These are phyloP conservation scores for Dissoconium aciculare DNA, from an alignment of 2,329 filamentous ascomycete genomes.

Conservation along the genomic window DNA sequence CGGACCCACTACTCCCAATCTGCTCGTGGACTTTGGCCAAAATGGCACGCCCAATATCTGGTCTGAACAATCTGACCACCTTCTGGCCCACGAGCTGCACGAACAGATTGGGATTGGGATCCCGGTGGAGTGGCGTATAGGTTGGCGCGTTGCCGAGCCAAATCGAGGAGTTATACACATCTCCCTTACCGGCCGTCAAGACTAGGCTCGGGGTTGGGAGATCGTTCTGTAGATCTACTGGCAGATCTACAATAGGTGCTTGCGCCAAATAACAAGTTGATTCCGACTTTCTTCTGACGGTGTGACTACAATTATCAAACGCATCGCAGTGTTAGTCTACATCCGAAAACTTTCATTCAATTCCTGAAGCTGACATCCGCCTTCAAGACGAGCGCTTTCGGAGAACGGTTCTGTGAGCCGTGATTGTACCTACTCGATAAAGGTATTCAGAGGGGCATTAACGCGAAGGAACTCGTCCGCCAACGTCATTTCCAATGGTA, in stretches of 20 bases:
- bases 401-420: too few relatives aligned
- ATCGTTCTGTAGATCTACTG: constrained; percentile 45
- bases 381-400: too few relatives aligned
- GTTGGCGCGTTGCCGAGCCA: constrained; percentile 83
- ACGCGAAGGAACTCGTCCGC: constrained; percentile 41
- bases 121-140: constrained; percentile 77
- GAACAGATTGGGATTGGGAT: constrained; percentile 90
- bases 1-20: constrained; percentile 26
- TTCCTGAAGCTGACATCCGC: too few relatives aligned
- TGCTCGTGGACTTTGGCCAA: constrained; percentile 41
- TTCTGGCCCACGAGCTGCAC: constrained; percentile 67
- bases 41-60: constrained; percentile 45
- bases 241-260: constrained; percentile 55
- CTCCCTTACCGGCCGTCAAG: constrained; percentile 50
- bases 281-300: too few relatives aligned
- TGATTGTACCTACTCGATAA: constrained; percentile 39
- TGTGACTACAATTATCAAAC: too few relatives aligned
- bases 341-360: too few relatives aligned
- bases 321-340: too few relatives aligned
- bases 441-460: constrained; percentile 47
- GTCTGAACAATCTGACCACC: constrained; percentile 53
- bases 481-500: constrained; percentile 45
- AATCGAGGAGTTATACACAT: constrained; percentile 73
- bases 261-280: constrained; percentile 91
- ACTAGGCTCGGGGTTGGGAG: constrained; percentile 55